phyloP scores from a whole-genome alignment of 2,329 filamentous ascomycete genomes.

The Fusarium graminum region DNA sequence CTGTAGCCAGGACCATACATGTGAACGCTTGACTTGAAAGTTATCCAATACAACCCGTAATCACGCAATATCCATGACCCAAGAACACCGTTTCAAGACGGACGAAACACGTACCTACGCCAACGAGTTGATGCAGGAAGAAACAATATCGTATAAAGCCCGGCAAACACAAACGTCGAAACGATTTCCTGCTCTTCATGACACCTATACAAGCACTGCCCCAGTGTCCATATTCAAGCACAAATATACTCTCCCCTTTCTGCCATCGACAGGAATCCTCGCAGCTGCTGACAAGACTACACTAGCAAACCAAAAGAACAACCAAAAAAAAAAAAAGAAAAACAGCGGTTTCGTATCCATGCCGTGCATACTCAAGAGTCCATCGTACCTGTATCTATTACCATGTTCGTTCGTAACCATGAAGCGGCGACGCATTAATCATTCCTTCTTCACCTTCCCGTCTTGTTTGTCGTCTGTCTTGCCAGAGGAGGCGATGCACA shows the following conservation, averaged over 20 bases:
- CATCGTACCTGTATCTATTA: slow-evolving; percentile 17
- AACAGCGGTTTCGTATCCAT: slow-evolving; percentile 12
- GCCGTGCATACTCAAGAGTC: slow-evolving; percentile 30
- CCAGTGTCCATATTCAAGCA: slow-evolving; percentile 31
- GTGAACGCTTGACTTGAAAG: slow-evolving; percentile 18
- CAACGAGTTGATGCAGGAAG: slow-evolving; percentile 14
- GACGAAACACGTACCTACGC: slow-evolving; percentile 18
- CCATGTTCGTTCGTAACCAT: slow-evolving; percentile 29
- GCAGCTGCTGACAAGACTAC: slow-evolving; percentile 7
- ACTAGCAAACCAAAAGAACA: slow-evolving; percentile 15
- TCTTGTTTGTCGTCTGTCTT: slow-evolving; percentile 17
- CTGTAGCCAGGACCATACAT: slow-evolving; percentile 28
- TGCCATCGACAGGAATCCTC: background rate
- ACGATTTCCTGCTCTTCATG: slow-evolving; percentile 32
- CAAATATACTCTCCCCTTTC: slow-evolving; percentile 29
- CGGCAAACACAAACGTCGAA: slow-evolving; percentile 8
- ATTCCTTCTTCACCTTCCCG: slow-evolving; percentile 33
- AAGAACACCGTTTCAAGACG: slow-evolving; percentile 33
- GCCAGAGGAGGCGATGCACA: slow-evolving; percentile 23
- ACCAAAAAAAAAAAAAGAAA: slow-evolving; percentile 24
- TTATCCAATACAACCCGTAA: slow-evolving; percentile 20
- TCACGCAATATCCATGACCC: slow-evolving; percentile 17
- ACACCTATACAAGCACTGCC: slow-evolving; percentile 23
- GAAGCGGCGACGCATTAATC: slow-evolving; percentile 42
- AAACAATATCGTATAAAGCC: slow-evolving; percentile 2